Evolutionary conservation across 805 yeast species (phyloP), one percentile per base, ranked within the genome.

Genomic region (Ogataea allantospora): DNA sequence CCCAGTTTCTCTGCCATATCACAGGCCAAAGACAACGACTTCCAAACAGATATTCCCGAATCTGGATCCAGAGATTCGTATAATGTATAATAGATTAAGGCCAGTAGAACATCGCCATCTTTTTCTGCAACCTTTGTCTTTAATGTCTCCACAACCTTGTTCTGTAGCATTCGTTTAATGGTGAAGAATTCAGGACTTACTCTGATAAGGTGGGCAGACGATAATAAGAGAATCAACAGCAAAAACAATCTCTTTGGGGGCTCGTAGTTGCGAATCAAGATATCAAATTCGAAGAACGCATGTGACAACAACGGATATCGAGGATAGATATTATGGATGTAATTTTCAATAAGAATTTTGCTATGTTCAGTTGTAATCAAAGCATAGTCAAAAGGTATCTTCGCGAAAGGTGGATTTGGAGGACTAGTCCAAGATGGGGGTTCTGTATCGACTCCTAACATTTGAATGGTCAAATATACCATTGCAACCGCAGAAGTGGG

Each of bases 141-240:
- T 34, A 50, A 25, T 14, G 41, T 24, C 2, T 46, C 48, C 5
- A 29, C 13, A 3, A 42, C 50, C 14, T 44, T 42, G 22, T 40
- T 47, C 17, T 48, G 50, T 13, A 50, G 18, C 53, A 48, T 46
- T 4, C 33, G n/a, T 20, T 47, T 50, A 1, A 51, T 42, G 2
- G 46, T 31, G 6, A 35, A 43, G 39, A 48, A 50, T 15, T 50
- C 53, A 1, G 33, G 23, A 6, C 42, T 14, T 25, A 26, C 29
- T 16, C 54, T 26, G 51, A 43, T 43, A 17, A 51, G 36, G 18
- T 49, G 54, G 3, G 54, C 51, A 1, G 55, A 38, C 2, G 54
- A 49, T 2, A 49, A 42, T 7, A 49, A 30, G 7, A 49, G 33
- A 1, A 48, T 42, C 32, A 50, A 33, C 4, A 49, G 29, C 4